Evolutionary conservation across 805 yeast species (phyloP), one percentile per base, ranked within the genome.

Genomic region (Candida boidinii): DNA sequence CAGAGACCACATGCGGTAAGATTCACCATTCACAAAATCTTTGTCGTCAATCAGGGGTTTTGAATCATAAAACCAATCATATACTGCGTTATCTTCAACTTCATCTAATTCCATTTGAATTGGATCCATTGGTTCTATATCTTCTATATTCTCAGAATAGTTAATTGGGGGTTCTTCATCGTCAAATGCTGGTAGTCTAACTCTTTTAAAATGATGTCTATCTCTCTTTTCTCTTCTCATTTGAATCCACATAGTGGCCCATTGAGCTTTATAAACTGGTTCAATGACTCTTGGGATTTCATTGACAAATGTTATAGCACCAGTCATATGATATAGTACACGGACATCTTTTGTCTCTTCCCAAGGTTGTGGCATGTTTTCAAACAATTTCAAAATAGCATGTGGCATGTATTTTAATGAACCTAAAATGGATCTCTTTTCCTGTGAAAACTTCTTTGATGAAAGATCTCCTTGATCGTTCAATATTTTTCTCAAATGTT

Each of bases 361-460:
- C 99, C 99, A 92, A 1, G 99, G 99, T 52, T 87, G 95, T 0
- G 99, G 99, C 90, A 92, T 90, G 49, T 86, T 87, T 48, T 92
- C 98, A 25, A 92, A 51, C 25, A 92, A 67, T 54, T 92, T 92
- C 43, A 87, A 56, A 4, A 87, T 72, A 0, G 98, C 96, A 58
- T 90, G 97, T 0, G 99, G 99, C 79, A 94, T 72, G 59, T 81
- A 94, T 57, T 87, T 90, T 36, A 92, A 64, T 1, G 97, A 88
- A 2, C 96, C 96, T 17, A 94, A 58, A 47, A 84, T 87, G 1
- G 95, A 76, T 38, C 90, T 66, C 51, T 87, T 88, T 48, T 90
- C 96, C 10, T 81, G 73, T 15, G 90, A 78, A 30, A 83, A 82
- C 41, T 78, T 76, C 42, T 74, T 72, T 2, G 88, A 74, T 2